A percentile compares a stretch with the other conserved stretches of the same genome.
These are phyloP conservation scores for Cryomyces antarcticus DNA, from an alignment of 495 filamentous ascomycete genomes.

Conservation along the genomic window DNA sequence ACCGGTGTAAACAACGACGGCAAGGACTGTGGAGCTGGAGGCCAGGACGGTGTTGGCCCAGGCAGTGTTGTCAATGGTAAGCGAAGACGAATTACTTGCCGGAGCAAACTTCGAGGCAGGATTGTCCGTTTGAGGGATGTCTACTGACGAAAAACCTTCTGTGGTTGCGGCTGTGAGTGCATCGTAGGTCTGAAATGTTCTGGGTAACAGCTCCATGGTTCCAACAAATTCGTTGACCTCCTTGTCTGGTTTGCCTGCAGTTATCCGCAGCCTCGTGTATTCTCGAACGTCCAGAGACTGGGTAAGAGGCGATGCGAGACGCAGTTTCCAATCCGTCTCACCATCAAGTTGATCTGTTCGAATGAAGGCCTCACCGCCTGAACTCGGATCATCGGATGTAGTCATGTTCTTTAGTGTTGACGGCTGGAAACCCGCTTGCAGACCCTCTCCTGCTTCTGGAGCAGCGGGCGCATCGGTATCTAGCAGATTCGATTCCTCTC, in stretches of 20 bases:
- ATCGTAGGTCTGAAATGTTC: neutral
- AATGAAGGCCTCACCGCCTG: slow-evolving; percentile 77
- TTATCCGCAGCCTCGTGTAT: slow-evolving; percentile 52
- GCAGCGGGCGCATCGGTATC: neutral
- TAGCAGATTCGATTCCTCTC: neutral
- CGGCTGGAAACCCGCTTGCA: neutral
- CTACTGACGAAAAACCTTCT: neutral
- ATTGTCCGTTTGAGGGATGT: neutral
- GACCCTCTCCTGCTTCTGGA: neutral
- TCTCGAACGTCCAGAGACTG: slow-evolving; percentile 49
- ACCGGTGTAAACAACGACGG: slow-evolving; percentile 84
- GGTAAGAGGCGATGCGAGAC: slow-evolving; percentile 64
- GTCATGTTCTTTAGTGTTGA: slow-evolving; percentile 3
- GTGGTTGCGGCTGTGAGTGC: too few relatives aligned
- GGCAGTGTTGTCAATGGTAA: slow-evolving; percentile 92
- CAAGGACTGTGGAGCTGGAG: slow-evolving; percentile 68
- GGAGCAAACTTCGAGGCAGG: neutral
- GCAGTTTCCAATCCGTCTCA: slow-evolving; percentile 97
- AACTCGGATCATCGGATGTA: slow-evolving; percentile 1
- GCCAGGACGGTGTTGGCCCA: slow-evolving; percentile 98
- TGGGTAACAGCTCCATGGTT: slow-evolving; percentile 42
- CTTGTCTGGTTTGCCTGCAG: slow-evolving; percentile 71
- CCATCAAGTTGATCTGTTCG: slow-evolving; percentile 94
- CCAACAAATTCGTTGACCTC: slow-evolving; percentile 89
- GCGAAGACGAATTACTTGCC: slow-evolving; percentile 20